These are phyloP conservation scores for Ustilago nuda DNA, from an alignment of 1,284 basidiomycete species.

Conservation along the genomic window DNA sequence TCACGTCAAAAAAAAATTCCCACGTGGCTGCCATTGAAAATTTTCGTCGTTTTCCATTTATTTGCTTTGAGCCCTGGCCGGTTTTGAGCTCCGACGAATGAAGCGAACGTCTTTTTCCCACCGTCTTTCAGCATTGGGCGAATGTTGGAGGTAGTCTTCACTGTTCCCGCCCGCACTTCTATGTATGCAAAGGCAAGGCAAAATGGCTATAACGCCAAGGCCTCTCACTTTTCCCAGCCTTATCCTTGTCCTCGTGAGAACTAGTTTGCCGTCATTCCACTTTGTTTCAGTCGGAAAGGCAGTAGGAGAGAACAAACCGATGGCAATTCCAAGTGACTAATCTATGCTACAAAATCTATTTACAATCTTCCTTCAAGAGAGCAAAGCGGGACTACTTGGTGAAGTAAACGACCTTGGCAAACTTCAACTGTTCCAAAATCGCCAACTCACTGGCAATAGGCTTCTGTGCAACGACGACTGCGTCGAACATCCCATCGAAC, in stretches of 20 bases:
- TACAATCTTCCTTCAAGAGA: background rate
- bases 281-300: background rate
- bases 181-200: background rate
- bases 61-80: background rate
- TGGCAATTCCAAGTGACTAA: background rate
- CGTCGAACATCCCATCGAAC: conserved; percentile 24
- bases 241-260: too few relatives aligned
- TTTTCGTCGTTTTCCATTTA: background rate
- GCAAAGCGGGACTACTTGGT: conserved; percentile 16
- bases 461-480: conserved; percentile 32
- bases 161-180: background rate
- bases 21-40: background rate
- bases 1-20: background rate
- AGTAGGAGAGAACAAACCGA: too few relatives aligned
- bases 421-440: conserved; percentile 16
- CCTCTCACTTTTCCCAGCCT: too few relatives aligned
- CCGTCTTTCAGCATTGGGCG: background rate
- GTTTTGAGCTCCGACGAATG: conserved; percentile 9
- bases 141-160: background rate
- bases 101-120: conserved; percentile 7
- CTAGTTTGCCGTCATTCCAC: background rate
- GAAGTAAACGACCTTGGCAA: conserved; percentile 23
- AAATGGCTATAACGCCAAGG: background rate
- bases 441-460: conserved; percentile 24
- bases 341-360: conserved; percentile 6